Evolutionary conservation across 768 basidiomycete genomes (phyloP).

Genomic region (Daedalea quercina): DNA sequence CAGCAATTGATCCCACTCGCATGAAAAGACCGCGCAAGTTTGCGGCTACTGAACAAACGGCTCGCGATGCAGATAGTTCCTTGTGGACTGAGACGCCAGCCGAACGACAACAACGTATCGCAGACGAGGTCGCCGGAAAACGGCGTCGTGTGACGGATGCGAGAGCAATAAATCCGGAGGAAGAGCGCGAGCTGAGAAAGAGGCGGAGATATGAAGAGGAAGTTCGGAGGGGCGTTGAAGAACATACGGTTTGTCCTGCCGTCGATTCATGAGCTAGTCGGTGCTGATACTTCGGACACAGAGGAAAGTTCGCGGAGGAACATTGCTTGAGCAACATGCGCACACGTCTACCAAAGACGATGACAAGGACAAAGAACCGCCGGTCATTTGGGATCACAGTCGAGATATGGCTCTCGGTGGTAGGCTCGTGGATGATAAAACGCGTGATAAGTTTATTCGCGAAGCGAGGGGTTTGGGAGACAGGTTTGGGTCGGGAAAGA

Average conservation of each 20-base stretch:
- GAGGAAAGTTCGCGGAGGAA: constrained; percentile 21
- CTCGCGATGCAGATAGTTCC: constrained; percentile 44
- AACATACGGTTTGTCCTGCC: constrained; percentile 54
- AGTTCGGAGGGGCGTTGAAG: constrained; percentile 66
- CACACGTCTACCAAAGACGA: constrained; percentile 32
- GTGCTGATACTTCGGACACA: constrained; percentile 14
- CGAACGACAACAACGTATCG: constrained; percentile 84
- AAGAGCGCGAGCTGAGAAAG: constrained; percentile 42
- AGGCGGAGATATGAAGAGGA: constrained; percentile 60
- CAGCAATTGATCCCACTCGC: constrained; percentile 85
- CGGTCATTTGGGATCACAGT: constrained; percentile 86
- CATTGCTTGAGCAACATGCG: constrained; percentile 34
- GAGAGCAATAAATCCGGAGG: constrained; percentile 34
- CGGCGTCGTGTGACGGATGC: constrained; percentile 63
- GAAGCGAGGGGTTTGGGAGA: constrained; percentile 81
- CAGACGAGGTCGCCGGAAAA: constrained; percentile 92
- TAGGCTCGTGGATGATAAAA: constrained; percentile 82
- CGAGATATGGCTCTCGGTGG: constrained; percentile 88
- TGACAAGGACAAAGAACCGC: constrained; percentile 42
- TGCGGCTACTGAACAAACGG: constrained; percentile 42
- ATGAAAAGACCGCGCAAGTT: constrained; percentile 71
- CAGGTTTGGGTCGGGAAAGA: constrained; percentile 71
- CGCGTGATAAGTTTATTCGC: constrained; percentile 67
- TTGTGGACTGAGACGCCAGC: constrained; percentile 98
- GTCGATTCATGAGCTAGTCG: not conserved